These are phyloP conservation scores for Larix kaempferi DNA, from an alignment of 75 land plant species.

Conservation along the genomic window DNA sequence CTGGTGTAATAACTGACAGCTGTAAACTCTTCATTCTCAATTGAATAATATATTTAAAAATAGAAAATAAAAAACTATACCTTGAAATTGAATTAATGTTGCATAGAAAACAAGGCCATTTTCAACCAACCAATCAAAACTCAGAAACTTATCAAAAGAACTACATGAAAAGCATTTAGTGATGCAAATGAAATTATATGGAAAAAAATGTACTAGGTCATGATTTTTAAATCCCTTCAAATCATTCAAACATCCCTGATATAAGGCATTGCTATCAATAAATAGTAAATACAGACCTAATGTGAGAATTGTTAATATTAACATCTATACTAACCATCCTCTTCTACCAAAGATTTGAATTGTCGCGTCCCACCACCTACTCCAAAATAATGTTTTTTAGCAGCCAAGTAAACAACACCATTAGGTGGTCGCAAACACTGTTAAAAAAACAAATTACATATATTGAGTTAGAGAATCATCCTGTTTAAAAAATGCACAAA, in stretches of 20 bases:
- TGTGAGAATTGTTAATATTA: not conserved
- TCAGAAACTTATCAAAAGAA: not conserved
- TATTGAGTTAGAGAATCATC: not conserved
- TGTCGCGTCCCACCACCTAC: slow-evolving; percentile 93
- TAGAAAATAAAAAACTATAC: too few species aligned
- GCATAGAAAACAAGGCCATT: not conserved
- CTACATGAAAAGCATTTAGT: not conserved
- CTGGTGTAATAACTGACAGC: too few species aligned
- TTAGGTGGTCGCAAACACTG: slow-evolving; percentile 66
- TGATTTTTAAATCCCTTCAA: not conserved
- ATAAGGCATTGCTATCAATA: not conserved
- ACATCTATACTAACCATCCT: slow-evolving; percentile 48
- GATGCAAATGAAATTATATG: not conserved
- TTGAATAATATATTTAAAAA: too few species aligned
- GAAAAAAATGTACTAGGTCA: not conserved
- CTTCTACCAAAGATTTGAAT: slow-evolving; percentile 71
- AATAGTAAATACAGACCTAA: not conserved
- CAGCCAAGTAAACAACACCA: slow-evolving; percentile 92
- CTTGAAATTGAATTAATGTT: not conserved
- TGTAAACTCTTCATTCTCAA: too few species aligned
- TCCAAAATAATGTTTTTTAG: slow-evolving; percentile 94
- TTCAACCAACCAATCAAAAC: not conserved
- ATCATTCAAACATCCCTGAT: not conserved
- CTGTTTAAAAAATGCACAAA: not conserved
- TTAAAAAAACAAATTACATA: slow-evolving; percentile 9